phyloP scores from a whole-genome alignment of 495 filamentous ascomycete genomes.

The Penicillium bovifimosum region DNA sequence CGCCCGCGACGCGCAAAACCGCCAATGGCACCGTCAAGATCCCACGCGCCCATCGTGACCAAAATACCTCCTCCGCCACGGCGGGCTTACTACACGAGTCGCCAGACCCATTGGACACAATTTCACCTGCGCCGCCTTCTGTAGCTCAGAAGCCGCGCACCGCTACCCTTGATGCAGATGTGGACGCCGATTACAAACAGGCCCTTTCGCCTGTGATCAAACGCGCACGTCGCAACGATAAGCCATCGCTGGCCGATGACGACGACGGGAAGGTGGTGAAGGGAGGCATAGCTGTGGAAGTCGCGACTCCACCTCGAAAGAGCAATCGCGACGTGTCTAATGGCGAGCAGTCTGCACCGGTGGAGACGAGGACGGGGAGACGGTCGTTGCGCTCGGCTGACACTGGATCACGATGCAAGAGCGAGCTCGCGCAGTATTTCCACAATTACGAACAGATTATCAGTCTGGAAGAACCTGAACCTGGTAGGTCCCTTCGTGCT shows the following conservation, averaged over 20 bases:
- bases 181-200: constrained; percentile 4
- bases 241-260: constrained; percentile 4
- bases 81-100: constrained; percentile 20
- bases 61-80: constrained; percentile 9
- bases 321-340: constrained; percentile 3
- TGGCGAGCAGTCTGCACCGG: constrained; percentile 5
- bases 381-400: constrained; percentile 48
- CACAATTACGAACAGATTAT: constrained; percentile 88
- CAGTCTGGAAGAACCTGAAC: constrained; percentile 69
- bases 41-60: constrained; percentile 10
- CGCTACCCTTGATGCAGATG: constrained; percentile 1
- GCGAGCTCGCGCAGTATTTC: constrained; percentile 82
- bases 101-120: constrained; percentile 39
- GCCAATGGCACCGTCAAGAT: constrained; percentile 15
- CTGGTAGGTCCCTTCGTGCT: constrained; percentile 51
- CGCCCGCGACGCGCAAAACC: constrained; percentile 18
- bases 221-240: constrained; percentile 14
- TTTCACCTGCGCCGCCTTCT: constrained; percentile 23
- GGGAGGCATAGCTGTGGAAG: neutral
- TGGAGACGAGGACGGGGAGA: constrained; percentile 23
- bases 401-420: constrained; percentile 62
- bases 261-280: neutral
- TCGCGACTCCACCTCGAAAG: constrained; percentile 2
- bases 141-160: constrained; percentile 10
- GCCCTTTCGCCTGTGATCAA: constrained; percentile 10